Evolutionary conservation across 306 rosid species (phyloP).

Genomic region (Pyrus bretschneideri): DNA sequence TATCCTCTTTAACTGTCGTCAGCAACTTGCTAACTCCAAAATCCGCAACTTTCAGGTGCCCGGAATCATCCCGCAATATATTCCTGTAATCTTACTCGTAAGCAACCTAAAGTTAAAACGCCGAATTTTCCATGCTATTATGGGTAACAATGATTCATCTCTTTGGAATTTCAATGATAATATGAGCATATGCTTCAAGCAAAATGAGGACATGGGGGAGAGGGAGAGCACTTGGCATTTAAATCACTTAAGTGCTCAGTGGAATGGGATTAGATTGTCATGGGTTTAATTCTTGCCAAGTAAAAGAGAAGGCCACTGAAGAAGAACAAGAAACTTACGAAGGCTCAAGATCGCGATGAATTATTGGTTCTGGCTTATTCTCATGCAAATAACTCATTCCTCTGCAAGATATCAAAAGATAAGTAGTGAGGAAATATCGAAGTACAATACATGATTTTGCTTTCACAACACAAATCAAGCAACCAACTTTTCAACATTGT

Average conservation of each 20-base stretch:
- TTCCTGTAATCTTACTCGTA: constrained; percentile 64
- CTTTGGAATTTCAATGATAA: background rate
- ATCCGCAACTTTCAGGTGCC: constrained; percentile 93
- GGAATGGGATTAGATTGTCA: background rate
- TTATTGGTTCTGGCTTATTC: constrained; percentile 76
- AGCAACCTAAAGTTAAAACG: constrained; percentile 27
- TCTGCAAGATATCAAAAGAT: constrained; percentile 44
- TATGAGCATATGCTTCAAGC: background rate
- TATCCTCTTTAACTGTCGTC: constrained; percentile 90
- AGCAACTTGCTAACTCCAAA: constrained; percentile 93
- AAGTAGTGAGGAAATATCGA: background rate
- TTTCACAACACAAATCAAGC: constrained; percentile 10
- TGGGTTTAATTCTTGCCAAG: background rate
- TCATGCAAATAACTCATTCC: constrained; percentile 94
- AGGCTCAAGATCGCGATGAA: constrained; percentile 98
- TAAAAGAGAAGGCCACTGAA: background rate
- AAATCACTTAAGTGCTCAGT: background rate
- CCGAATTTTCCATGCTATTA: constrained; percentile 23
- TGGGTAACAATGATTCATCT: background rate
- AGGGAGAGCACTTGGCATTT: background rate
- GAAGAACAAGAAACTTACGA: constrained; percentile 54
- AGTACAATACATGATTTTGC: background rate
- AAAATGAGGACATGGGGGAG: background rate
- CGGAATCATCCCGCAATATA: constrained; percentile 94
- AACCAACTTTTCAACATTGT: background rate